These are phyloP conservation scores for Termitomyces sp. DNA, from an alignment of 768 basidiomycete species.

Conservation along the genomic window DNA sequence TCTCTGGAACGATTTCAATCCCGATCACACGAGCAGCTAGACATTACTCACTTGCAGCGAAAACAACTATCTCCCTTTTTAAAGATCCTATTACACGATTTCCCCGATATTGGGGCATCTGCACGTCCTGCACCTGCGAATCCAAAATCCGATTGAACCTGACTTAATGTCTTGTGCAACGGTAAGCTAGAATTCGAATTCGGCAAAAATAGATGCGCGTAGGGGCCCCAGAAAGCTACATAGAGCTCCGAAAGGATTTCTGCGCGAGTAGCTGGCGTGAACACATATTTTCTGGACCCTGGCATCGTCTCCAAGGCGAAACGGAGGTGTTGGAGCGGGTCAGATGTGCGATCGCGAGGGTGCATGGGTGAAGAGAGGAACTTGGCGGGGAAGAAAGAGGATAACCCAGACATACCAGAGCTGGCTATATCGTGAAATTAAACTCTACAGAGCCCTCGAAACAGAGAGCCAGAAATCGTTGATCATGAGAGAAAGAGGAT, in stretches of 20 bases:
- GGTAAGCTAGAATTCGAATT: slow-evolving; percentile 61
- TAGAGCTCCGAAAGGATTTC: slow-evolving; percentile 83
- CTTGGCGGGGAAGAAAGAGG: slow-evolving; percentile 42
- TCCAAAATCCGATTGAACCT: slow-evolving; percentile 59
- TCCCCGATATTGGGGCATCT: slow-evolving; percentile 59
- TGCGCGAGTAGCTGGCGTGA: slow-evolving; percentile 69
- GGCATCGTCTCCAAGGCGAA: slow-evolving; percentile 82
- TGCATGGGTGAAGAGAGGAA: slow-evolving; percentile 51
- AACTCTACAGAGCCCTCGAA: slow-evolving; percentile 2
- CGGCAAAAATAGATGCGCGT: slow-evolving; percentile 70
- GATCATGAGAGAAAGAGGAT: slow-evolving; percentile 10
- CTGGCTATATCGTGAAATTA: slow-evolving; percentile 1
- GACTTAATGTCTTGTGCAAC: slow-evolving; percentile 60
- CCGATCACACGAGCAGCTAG: background rate
- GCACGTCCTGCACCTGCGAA: slow-evolving; percentile 60
- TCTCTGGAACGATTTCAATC: slow-evolving; percentile 51
- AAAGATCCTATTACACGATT: slow-evolving; percentile 82
- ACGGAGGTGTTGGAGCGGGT: slow-evolving; percentile 69
- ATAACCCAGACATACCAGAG: slow-evolving; percentile 20
- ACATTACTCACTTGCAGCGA: slow-evolving; percentile 77
- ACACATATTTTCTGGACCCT: slow-evolving; percentile 71
- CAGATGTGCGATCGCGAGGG: slow-evolving; percentile 51
- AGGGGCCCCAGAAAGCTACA: slow-evolving; percentile 77
- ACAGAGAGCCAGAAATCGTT: slow-evolving; percentile 2
- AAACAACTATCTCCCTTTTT: slow-evolving; percentile 91